A percentile compares a stretch with the other conserved stretches of the same genome.
These are phyloP conservation scores for Ogataea hybrid DNA, from an alignment of 1,139 yeast genomes.

Conservation along the genomic window DNA sequence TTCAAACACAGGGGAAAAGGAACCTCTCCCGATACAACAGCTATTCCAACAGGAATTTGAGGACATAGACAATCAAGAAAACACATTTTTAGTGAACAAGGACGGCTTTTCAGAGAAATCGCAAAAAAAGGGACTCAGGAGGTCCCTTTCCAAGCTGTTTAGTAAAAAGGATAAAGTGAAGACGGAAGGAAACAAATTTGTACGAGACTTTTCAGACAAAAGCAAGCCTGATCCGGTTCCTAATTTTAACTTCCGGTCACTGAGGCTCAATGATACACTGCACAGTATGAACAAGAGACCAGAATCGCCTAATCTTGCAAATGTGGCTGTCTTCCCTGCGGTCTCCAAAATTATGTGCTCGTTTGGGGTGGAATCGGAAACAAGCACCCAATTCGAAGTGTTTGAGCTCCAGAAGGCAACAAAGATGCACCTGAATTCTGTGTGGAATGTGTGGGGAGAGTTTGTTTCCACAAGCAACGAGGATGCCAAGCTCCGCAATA, in stretches of 20 bases:
- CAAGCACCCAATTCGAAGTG: constrained; percentile 21
- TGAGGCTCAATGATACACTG: constrained; percentile 15
- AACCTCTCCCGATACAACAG: constrained; percentile 10
- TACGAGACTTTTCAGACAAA: not conserved
- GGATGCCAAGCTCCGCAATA: constrained; percentile 7
- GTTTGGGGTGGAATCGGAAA: constrained; percentile 11
- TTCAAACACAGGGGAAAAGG: not conserved
- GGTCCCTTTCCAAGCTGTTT: constrained; percentile 8
- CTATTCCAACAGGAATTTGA: constrained; percentile 8
- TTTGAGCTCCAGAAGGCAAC: constrained; percentile 13
- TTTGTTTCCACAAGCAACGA: constrained; percentile 5
- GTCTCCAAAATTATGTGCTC: constrained; percentile 10
- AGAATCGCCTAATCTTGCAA: constrained; percentile 14
- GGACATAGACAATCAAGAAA: constrained; percentile 3
- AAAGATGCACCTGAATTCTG: constrained; percentile 11
- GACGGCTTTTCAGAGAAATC: not conserved
- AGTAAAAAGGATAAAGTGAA: constrained; percentile 3
- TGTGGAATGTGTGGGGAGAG: constrained; percentile 23
- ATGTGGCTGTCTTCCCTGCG: constrained; percentile 15
- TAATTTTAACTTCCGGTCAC: constrained; percentile 16
- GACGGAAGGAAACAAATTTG: not conserved
- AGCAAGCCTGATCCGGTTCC: constrained; percentile 17
- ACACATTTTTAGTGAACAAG: not conserved
- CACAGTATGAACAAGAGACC: constrained; percentile 12
- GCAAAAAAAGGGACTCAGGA: constrained; percentile 2